Evolutionary conservation across 179 eudicot species (phyloP), one percentile per base, ranked within the genome.

Genomic region (Drosera spatulata): DNA sequence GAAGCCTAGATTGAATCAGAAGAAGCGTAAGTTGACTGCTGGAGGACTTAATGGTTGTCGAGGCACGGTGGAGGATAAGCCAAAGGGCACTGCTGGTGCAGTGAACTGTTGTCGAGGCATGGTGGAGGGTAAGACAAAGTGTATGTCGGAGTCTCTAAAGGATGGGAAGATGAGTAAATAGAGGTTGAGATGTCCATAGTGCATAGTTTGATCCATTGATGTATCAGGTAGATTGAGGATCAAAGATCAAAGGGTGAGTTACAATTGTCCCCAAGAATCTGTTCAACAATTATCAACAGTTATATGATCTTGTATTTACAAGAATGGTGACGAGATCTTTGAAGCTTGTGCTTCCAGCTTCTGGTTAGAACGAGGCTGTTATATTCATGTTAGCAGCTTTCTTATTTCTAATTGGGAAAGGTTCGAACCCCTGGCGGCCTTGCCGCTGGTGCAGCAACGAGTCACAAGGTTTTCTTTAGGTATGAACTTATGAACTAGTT

Each of bases 1-100:
- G 81, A 77, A 59, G 62, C 75, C 81, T 53, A 71, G 75, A 13
- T 60, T 77, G 58, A 55, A 44, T 39, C 72, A 70, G 44, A 77
- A 77, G 61, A 63, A 66, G 47, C 67, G 70, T 53, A 73, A 56
- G 53, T 57, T 70, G 49, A 70, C 66, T 9, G 39, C 51, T 12
- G 63, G 66, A 55, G 67, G 47, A 4, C 59, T 45, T 49, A 53
- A 61, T 54, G 71, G 64, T 8, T 56, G 61, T 8, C 47, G 53
- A 64, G 71, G 62, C 14, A 22, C 0, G 33, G 33, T 22, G 33
- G 33, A 22, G 33, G 33, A 22, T 22, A 22, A 22, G 33, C 33
- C 33, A 22, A 22, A 22, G 33, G 33, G 33, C 33, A 22, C 33
- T 22, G 33, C 33, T 22, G 33, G 33, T 22, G 33, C 33, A 22